These are phyloP conservation scores for Alternaria viburni DNA, from an alignment of 2,329 filamentous ascomycete genomes.

Conservation along the genomic window DNA sequence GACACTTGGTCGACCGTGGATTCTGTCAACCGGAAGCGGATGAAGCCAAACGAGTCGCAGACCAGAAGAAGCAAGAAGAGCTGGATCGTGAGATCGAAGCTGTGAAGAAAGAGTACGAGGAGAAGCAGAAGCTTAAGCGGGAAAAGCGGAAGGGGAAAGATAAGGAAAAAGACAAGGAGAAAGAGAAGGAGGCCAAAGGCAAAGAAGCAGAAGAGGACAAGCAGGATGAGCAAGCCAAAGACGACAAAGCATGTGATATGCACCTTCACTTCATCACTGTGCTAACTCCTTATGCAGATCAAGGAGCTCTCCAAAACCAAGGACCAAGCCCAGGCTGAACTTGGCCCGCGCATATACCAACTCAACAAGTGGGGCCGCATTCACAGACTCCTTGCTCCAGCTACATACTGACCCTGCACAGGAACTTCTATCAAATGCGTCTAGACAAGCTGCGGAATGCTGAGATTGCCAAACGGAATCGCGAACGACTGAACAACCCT, in stretches of 20 bases:
- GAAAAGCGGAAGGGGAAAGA: conserved; percentile 54
- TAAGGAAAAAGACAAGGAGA: conserved; percentile 67
- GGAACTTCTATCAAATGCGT: conserved; percentile 85
- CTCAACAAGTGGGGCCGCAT: conserved; percentile 71
- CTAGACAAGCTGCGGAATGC: conserved; percentile 77
- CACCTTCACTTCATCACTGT: background rate
- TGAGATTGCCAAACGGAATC: conserved; percentile 81
- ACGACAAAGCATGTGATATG: conserved; percentile 59
- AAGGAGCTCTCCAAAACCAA: conserved; percentile 57
- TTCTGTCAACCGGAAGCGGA: conserved; percentile 78
- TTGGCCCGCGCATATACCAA: conserved; percentile 80
- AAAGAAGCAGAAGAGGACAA: conserved; percentile 69
- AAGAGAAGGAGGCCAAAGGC: conserved; percentile 58
- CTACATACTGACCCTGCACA: conserved; percentile 44
- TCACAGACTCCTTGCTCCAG: background rate
- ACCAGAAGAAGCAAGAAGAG: conserved; percentile 60
- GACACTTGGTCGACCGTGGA: conserved; percentile 80
- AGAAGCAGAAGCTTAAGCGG: conserved; percentile 65
- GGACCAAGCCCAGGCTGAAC: conserved; percentile 58
- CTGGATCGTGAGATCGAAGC: conserved; percentile 56
- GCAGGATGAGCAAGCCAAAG: conserved; percentile 69
- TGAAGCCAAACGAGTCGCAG: conserved; percentile 66
- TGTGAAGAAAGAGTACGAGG: conserved; percentile 58
- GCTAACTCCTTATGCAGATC: conserved; percentile 43
- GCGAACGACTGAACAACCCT: conserved; percentile 79